Percentiles rank a stretch among this genome's conserved stretches.
Evolutionary conservation across 2,329 filamentous ascomycete species (phyloP).

Genomic region (Scedosporium apiospermum): DNA sequence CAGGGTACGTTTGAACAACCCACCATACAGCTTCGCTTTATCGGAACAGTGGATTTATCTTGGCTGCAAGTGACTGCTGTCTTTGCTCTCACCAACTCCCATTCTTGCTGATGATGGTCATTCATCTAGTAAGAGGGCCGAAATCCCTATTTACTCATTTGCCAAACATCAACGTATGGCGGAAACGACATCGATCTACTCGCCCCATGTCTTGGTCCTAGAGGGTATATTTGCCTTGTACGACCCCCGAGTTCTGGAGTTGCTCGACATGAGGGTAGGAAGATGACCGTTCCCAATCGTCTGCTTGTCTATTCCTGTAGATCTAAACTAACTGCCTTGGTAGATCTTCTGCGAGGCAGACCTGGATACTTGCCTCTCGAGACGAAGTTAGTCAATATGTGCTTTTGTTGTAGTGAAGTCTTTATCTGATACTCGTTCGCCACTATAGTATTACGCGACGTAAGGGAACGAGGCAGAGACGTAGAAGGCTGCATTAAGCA

Average conservation of each 20-base stretch:
- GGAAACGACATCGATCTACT: conserved; percentile 83
- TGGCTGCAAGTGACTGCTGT: neutral
- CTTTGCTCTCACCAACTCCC: neutral
- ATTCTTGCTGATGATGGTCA: neutral
- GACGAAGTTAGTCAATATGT: conserved; percentile 55
- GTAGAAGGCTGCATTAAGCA: conserved; percentile 96
- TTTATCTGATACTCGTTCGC: neutral
- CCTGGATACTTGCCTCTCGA: conserved; percentile 82
- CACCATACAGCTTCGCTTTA: neutral
- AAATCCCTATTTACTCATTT: conserved; percentile 94
- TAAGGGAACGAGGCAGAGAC: conserved; percentile 79
- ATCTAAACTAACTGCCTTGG: neutral
- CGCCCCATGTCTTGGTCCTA: conserved; percentile 86
- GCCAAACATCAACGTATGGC: conserved; percentile 74
- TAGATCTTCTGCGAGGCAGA: conserved; percentile 95
- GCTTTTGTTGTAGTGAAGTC: neutral
- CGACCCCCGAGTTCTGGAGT: conserved; percentile 71
- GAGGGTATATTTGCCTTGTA: conserved; percentile 96
- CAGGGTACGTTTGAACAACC: conserved; percentile 55
- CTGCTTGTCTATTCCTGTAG: neutral
- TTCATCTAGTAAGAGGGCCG: conserved; percentile 61
- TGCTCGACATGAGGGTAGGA: conserved; percentile 79
- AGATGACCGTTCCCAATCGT: neutral
- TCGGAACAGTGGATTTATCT: neutral
- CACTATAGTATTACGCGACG: conserved; percentile 66